Evolutionary conservation across 148 eudicot species (phyloP).

Genomic region (Vaccinium macrocarpon): DNA sequence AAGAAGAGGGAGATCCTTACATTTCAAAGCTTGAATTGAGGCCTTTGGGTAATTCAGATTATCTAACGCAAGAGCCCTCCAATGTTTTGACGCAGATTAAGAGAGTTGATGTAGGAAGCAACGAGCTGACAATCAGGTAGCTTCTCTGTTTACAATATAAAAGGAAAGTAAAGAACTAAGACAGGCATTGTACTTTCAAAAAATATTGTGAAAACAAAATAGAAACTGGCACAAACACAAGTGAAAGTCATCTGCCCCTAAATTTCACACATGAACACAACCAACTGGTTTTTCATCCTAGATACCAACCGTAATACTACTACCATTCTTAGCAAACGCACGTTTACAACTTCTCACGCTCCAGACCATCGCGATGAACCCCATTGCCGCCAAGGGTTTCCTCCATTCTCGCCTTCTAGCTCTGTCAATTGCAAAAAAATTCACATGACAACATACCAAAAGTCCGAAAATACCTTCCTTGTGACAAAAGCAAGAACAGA

Average conservation of each 20-base stretch:
- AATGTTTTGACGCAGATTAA: conserved; percentile 26
- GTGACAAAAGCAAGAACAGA: neutral
- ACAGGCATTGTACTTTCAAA: neutral
- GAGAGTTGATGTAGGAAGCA: conserved; percentile 38
- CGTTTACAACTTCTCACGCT: neutral
- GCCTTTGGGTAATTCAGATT: conserved; percentile 23
- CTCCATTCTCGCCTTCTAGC: neutral
- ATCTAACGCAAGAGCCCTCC: conserved; percentile 19
- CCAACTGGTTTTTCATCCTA: neutral
- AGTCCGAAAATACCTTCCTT: neutral
- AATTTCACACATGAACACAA: neutral
- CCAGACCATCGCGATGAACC: neutral
- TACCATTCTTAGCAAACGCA: neutral
- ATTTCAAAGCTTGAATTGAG: conserved; percentile 40
- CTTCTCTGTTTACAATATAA: neutral
- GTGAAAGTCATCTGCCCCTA: neutral
- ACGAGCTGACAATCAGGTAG: conserved; percentile 33
- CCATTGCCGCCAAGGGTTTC: neutral
- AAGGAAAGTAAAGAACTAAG: neutral
- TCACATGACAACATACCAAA: neutral
- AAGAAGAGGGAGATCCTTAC: conserved; percentile 29
- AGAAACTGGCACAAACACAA: neutral
- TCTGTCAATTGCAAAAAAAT: neutral
- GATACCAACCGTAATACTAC: neutral
- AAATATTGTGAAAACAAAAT: neutral